Evolutionary conservation across 1,284 basidiomycete species (phyloP).

Genomic region (Meira miltonrushii): DNA sequence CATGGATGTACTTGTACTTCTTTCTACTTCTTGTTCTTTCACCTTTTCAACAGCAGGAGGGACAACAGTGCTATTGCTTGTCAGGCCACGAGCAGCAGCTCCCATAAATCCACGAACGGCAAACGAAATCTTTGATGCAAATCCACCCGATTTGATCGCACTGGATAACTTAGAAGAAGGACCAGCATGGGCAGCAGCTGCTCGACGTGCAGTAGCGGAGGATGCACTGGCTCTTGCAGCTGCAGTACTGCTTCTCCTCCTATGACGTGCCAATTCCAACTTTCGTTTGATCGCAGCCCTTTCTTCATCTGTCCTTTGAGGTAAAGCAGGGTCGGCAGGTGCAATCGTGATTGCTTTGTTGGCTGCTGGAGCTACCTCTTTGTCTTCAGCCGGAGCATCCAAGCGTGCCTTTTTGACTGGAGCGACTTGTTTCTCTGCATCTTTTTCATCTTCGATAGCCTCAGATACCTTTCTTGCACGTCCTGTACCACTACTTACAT

Average conservation of each 20-base stretch:
- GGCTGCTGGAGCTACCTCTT: too few relatives aligned
- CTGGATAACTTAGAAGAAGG: background rate
- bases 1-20: too few relatives aligned
- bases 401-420: background rate
- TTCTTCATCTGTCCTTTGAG: slow-evolving; percentile 2
- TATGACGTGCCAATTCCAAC: slow-evolving; percentile 9
- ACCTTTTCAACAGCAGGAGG: too few relatives aligned
- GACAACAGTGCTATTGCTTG: too few relatives aligned
- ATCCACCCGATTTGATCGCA: background rate
- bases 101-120: background rate
- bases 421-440: background rate
- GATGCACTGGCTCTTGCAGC: background rate
- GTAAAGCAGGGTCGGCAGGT: slow-evolving; percentile 8
- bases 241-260: slow-evolving; percentile 6
- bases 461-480: background rate
- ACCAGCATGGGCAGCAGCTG: too few relatives aligned
- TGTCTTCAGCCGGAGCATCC: too few relatives aligned
- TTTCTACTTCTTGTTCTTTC: too few relatives aligned
- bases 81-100: too few relatives aligned
- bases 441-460: background rate
- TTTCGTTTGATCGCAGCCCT: slow-evolving; percentile 2
- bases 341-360: too few relatives aligned
- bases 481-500: too few relatives aligned
- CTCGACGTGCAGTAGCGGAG: too few relatives aligned
- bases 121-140: background rate